Percentiles rank a stretch among this genome's conserved stretches.
These are phyloP conservation scores for Cyphellophora europaea DNA, from an alignment of 2,329 filamentous ascomycete species.

Conservation along the genomic window DNA sequence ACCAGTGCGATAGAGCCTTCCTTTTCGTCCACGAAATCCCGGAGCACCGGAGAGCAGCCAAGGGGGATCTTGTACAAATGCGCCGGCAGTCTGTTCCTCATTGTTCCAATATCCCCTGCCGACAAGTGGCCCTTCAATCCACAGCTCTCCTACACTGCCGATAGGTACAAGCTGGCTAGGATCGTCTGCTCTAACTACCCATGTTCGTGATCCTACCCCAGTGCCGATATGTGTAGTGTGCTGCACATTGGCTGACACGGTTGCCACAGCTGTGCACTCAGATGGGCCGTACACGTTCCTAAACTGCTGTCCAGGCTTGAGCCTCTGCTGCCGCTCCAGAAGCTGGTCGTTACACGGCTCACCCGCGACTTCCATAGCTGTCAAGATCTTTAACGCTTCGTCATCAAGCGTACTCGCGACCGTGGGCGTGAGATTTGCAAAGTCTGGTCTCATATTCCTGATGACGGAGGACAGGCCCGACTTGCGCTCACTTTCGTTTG, in stretches of 20 bases:
- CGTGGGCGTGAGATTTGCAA: slow-evolving; percentile 49
- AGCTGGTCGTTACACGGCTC: slow-evolving; percentile 18
- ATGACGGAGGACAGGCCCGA: slow-evolving; percentile 41
- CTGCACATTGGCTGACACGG: slow-evolving; percentile 45
- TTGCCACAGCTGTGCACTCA: slow-evolving; percentile 33
- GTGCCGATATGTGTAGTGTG: slow-evolving; percentile 27
- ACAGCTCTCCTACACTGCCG: slow-evolving; percentile 38
- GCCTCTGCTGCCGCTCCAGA: slow-evolving; percentile 24
- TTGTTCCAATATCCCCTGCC: slow-evolving; percentile 38
- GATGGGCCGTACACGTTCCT: slow-evolving; percentile 61
- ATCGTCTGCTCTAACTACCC: slow-evolving; percentile 31
- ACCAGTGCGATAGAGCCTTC: slow-evolving; percentile 31
- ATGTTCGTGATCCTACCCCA: slow-evolving; percentile 27
- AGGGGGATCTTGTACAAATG: slow-evolving; percentile 28
- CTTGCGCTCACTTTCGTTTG: slow-evolving; percentile 31
- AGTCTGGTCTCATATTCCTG: slow-evolving; percentile 40
- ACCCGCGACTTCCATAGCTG: slow-evolving; percentile 26
- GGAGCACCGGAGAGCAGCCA: slow-evolving; percentile 24
- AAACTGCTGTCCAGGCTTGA: slow-evolving; percentile 59
- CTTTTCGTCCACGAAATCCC: slow-evolving; percentile 19
- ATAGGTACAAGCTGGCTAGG: slow-evolving; percentile 30
- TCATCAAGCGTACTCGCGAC: slow-evolving; percentile 43
- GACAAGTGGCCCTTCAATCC: slow-evolving; percentile 39
- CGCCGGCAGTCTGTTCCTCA: slow-evolving; percentile 24
- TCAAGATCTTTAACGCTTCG: slow-evolving; percentile 33